Evolutionary conservation across 1,284 basidiomycete species (phyloP), one percentile per base, ranked within the genome.

Genomic region (Irpex sp.): DNA sequence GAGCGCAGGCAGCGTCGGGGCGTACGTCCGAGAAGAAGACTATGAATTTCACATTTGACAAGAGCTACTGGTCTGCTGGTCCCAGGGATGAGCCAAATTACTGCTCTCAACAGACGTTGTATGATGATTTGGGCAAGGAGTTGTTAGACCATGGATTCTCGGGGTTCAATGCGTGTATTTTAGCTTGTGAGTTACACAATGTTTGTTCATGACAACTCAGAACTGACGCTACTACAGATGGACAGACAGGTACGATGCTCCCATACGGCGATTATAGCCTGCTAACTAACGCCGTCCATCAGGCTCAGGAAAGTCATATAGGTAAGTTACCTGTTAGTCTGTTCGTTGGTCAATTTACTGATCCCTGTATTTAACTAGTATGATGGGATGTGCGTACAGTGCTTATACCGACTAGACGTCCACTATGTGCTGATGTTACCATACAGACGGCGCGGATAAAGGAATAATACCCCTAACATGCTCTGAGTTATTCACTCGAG

Each of bases 391-490:
- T 95, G 75, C 77, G 94, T 88, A 51, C 13, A 62, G 49, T 68
- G 66, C 57, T 69, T 65, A 39, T 57, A 70, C 33, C 26, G 26
- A 26, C 26, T 26, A 26, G 26, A 26, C 26, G 26, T 26, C 26
- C 26, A 26, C 26, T 26, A 26, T 26, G 26, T 26, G 26, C 26
- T 61, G 15, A 39, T 11, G 51, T 61, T 69, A 65, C 61, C 68
- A 62, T 64, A 47, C 68, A 95, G 94, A 99, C 74, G 97, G 97
- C 19, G 82, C 87, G 59, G 97, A 98, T 82, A 97, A 97, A 78
- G 97, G 97, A 61, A 96, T 99, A 72, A 98, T 98, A 66, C 97
- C 97, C 17, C 85, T 98, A 57, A 98, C 95, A 43, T 98, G 95
- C 72, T 90, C 87, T 57, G 94, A 97, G 73, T 82, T 99, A 31